Base-by-base conservation (phyloP, 139 green algal genomes). In the Chlorella sp. region DNA sequence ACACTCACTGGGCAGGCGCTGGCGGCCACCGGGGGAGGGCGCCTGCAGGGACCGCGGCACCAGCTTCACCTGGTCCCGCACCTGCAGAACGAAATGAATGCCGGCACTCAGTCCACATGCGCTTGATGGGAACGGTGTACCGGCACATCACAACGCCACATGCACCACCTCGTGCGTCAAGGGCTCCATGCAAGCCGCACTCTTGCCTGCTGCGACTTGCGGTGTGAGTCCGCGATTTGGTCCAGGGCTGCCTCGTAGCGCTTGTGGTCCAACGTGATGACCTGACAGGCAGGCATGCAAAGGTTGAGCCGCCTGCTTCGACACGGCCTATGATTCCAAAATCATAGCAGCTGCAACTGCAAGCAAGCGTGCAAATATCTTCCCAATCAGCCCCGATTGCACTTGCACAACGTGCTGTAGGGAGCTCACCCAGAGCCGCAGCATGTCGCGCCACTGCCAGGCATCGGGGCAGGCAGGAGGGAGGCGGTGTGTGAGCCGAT, bases 391-490 rank as follows among this genome's bases (percentile, higher is more conserved):
- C 56, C 56, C 56, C 56, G 8, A 24, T 24, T n/a, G n/a, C n/a
- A n/a, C n/a, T n/a, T n/a, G n/a, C n/a, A n/a, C n/a, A n/a, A n/a
- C n/a, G n/a, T n/a, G n/a, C n/a, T n/a, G n/a, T n/a, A n/a, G n/a
- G n/a, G n/a, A 20, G 16, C 84, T 70, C 75, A 88, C 80, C 91
- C 89, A 93, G 1, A 94, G 44, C 17, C 91, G 87, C 34, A 94
- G 48, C 86, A 93, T 92, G 38, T 94, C 91, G 28, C 78, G 68
- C 84, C 85, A 93, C 22, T n/a, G 43, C 28, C 84, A 41, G 34
- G 58, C 43, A 20, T 19, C 46, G 11, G 11, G 46, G 46, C 8
- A 54, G 11, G 46, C 46, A 54, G 46, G 11, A 54, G 46, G 46
- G 46, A 7, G 46, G 46, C 7, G 46, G 46, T 7, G 46, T 54